Percentiles rank a stretch among this genome's conserved stretches.
These are phyloP conservation scores for Boletus sensibilis DNA, from an alignment of 768 basidiomycete species.

Conservation along the genomic window DNA sequence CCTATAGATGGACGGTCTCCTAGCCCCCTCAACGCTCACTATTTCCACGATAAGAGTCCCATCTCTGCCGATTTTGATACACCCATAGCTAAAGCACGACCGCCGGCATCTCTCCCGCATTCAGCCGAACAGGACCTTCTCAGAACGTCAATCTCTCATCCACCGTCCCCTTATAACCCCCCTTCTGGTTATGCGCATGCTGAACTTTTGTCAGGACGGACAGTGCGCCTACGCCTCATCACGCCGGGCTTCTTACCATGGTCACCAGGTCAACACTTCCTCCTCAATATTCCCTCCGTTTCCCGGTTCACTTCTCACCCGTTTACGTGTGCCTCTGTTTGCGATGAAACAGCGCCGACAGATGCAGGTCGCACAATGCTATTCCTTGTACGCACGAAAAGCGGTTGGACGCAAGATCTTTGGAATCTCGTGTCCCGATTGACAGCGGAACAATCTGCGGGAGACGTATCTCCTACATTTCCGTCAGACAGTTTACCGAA, in stretches of 20 bases:
- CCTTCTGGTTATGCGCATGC: conserved; percentile 69
- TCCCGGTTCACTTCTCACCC: conserved; percentile 65
- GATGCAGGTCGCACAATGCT: conserved; percentile 55
- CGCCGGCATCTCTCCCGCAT: not conserved
- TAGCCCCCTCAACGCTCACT: conserved; percentile 28
- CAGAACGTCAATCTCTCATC: not conserved
- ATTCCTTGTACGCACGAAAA: conserved; percentile 66
- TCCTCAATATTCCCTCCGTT: conserved; percentile 64
- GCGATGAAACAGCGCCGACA: conserved; percentile 45
- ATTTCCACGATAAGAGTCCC: conserved; percentile 11
- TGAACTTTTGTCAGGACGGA: conserved; percentile 67
- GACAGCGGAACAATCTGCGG: conserved; percentile 35
- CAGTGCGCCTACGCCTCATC: conserved; percentile 64
- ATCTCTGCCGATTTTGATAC: not conserved
- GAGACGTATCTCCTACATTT: conserved; percentile 11
- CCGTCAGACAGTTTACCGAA: conserved; percentile 31
- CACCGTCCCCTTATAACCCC: conserved; percentile 38
- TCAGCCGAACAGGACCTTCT: not conserved
- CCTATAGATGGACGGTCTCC: conserved; percentile 11
- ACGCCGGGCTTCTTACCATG: conserved; percentile 57
- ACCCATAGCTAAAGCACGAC: not conserved
- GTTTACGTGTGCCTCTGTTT: conserved; percentile 67
- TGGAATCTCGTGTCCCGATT: conserved; percentile 53
- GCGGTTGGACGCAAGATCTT: conserved; percentile 66
- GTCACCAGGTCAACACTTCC: conserved; percentile 79